Evolutionary conservation across 1,139 yeast genomes (phyloP).

Genomic region (Hemisphaericaspora subhashii): DNA sequence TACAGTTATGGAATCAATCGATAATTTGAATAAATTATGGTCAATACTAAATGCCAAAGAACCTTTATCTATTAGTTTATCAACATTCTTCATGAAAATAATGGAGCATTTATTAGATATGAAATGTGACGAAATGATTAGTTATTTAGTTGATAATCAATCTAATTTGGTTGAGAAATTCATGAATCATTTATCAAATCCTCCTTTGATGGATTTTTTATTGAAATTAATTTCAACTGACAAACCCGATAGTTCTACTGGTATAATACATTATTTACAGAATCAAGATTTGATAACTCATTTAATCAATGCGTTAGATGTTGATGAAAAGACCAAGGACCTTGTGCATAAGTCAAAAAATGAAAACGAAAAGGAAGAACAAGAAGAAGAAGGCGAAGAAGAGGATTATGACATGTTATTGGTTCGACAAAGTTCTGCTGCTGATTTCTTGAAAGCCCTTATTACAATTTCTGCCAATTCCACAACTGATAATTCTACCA

Average conservation of each 20-base stretch:
- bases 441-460: conserved; percentile 48
- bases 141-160: conserved; percentile 63
- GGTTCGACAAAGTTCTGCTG: conserved; percentile 46
- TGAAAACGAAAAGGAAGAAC: conserved; percentile 13
- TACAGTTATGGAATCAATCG: conserved; percentile 76
- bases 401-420: conserved; percentile 44
- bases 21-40: conserved; percentile 75
- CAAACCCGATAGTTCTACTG: conserved; percentile 74
- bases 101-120: conserved; percentile 90
- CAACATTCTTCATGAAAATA: conserved; percentile 90
- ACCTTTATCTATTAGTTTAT: conserved; percentile 72
- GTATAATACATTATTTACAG: conserved; percentile 72
- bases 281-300: conserved; percentile 61
- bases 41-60: conserved; percentile 56
- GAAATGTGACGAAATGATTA: conserved; percentile 82
- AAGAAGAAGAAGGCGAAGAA: not conserved
- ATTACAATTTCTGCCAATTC: conserved; percentile 66
- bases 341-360: too few species aligned
- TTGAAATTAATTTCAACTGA: conserved; percentile 77
- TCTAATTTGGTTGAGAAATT: conserved; percentile 65
- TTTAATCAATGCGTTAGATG: conserved; percentile 57
- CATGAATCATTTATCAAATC: conserved; percentile 77
- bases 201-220: conserved; percentile 83
- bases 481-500: conserved; percentile 78
- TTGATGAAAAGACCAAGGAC: conserved; percentile 18